Base-by-base conservation (phyloP, 345 rosid genomes). In the Lenwebbia sp. region DNA sequence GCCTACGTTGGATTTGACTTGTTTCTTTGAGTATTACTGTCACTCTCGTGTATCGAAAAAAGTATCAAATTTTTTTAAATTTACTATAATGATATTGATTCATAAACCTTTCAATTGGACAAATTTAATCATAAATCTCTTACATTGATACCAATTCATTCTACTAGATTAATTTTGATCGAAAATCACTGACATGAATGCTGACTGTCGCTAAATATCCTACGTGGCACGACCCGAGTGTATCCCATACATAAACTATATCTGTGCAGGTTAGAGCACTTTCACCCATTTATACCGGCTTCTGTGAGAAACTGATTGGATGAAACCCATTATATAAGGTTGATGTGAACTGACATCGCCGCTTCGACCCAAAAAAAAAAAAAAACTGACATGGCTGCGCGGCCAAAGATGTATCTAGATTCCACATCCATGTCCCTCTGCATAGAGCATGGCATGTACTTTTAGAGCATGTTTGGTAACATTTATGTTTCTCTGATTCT, bases 371-470 rank as follows among this genome's bases (percentile, higher is more conserved):
- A n/a, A n/a, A n/a, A n/a, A n/a, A n/a, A n/a, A n/a, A n/a, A n/a
- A n/a, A n/a, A n/a, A 65, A 33, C 33, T 33, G 44, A 65, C 6
- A 8, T 65, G 41, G 6, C 23, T 1, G 0, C 3, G 1, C 0
- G 1, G 17, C 12, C 11, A 7, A 30, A 65, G 41, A 4, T 65
- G 25, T 5, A 10, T 33, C 44, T 33, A 65, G 76, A 65, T 8
- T 21, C 17, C 13, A 65, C 76, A 17, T 65, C 23, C 23, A 65
- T 33, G 3, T 15, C 25, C 76, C 25, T 65, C 3, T 17, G 10
- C 44, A 65, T 65, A 17, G 23, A 65, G 76, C 9, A 9, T 65
- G 23, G 44, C 76, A 65, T 17, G 17, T 65, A 4, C 23, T 33
- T 8, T 62, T 30, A 44, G 4, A 40, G 40, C 40, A 2, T 40